Evolutionary conservation across 768 basidiomycete species (phyloP), one percentile per base, ranked within the genome.

Genomic region (Coprinopsis marcescibilis): DNA sequence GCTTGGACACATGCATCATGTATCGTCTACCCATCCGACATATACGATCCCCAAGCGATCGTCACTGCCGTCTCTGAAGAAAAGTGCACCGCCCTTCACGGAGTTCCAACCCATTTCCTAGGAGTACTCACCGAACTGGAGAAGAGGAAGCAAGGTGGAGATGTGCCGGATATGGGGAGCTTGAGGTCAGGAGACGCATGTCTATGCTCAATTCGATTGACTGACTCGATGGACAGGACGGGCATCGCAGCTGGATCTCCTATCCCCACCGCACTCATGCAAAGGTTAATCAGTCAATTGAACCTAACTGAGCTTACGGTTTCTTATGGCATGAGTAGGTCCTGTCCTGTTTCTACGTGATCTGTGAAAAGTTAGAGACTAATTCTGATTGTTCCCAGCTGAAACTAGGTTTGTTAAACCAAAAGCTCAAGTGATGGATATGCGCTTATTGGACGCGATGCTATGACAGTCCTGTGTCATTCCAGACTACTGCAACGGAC

Each of bases 241-340:
- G 89, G 89, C 0, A 87, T 89, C 47, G 87, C 87, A 24, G 85
- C 86, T 8, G 89, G 89, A 1, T 83, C 87, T 0, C 75, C 87
- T 0, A 68, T 90, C 26, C 89, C 89, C 4, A 89, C 85, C 30
- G 79, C 86, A 40, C 64, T 91, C 36, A 90, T 91, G 89, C 80
- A 72, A 51, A 73, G 70, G 30, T 70, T 91, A 24, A 86, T 87
- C 17, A 60, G 68, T 17, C 78, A 79, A 54, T 54, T 91, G 46
- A 85, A 88, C 54, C 60, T 91, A 30, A 69, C 57, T 4, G 84
- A 88, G 34, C 62, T 91, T 32, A 89, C 89, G 0, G 82, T 78
- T 48, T 87, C 83, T 10, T 91, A 88, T 62, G 89, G 89, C 47
- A 91, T 91, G 89, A 90, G 89, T 91, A 51, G 50, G 83, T 75